Percentiles rank a stretch among this genome's conserved stretches.
phyloP scores from a whole-genome alignment of 176 grass and related monocot genomes.

The Oryza brachyantha region DNA sequence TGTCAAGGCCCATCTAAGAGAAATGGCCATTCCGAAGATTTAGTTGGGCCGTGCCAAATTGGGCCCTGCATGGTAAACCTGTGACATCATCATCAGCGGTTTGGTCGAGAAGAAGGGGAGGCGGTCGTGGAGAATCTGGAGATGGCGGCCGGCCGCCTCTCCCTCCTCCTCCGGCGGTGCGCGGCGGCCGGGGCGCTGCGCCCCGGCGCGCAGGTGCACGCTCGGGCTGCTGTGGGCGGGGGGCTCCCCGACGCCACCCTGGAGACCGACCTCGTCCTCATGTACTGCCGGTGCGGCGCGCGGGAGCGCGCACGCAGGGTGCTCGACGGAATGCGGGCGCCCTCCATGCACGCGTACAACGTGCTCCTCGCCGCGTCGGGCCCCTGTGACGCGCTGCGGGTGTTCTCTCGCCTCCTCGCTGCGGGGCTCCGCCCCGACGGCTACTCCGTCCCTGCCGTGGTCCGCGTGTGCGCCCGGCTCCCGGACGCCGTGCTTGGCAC shows the following conservation, averaged over 20 bases:
- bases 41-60: background rate
- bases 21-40: background rate
- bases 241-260: conserved; percentile 39
- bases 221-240: conserved; percentile 18
- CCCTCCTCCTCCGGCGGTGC: conserved; percentile 31
- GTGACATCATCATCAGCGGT: background rate
- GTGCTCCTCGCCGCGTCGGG: conserved; percentile 47
- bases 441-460: conserved; percentile 44
- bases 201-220: conserved; percentile 24
- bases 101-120: background rate
- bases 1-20: background rate
- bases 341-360: conserved; percentile 55
- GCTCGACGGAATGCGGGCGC: conserved; percentile 36
- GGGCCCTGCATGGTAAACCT: background rate
- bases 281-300: conserved; percentile 28
- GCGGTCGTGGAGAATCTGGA: background rate
- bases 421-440: conserved; percentile 37
- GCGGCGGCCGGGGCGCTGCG: background rate
- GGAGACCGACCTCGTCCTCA: conserved; percentile 44
- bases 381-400: background rate
- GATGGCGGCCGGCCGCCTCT: conserved; percentile 29
- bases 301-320: conserved; percentile 19
- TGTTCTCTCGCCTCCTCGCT: conserved; percentile 28
- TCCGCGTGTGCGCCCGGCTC: conserved; percentile 37
- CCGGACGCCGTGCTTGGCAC: conserved; percentile 22